Evolutionary conservation across 2,329 filamentous ascomycete species (phyloP), one percentile per base, ranked within the genome.

Genomic region (Dryadomyces sulphureus): DNA sequence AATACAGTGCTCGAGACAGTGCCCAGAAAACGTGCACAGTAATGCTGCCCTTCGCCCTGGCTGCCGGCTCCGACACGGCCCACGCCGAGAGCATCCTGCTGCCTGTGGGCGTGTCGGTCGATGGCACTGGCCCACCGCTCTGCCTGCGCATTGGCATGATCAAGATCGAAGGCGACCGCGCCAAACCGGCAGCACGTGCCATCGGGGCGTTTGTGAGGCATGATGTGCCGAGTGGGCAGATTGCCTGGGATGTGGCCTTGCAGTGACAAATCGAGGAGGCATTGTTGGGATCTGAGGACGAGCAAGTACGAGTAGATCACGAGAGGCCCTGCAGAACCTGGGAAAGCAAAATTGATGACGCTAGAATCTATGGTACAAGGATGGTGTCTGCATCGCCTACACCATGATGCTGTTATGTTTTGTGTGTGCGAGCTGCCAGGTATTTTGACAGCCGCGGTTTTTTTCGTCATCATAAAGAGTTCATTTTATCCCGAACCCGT

Each of bases 111-210:
- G 30, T 54, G 11, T 27, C 27, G 5, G 6, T 20, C 14, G 12
- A 49, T 2, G 21, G 22, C 32, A 22, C 35, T 19, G 20, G 12
- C 19, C n/a, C 24, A 6, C 11, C 25, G 6, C 34, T 14, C 25
- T 54, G 50, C 43, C 35, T 61, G 16, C 56, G 56, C 35, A 49
- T 65, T 21, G 48, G 53, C 5, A 52, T 21, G 7, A 54, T 64
- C 42, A 64, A 62, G 49, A 52, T 64, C 1, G 63, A 65, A 48
- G 61, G 63, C n/a, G 49, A 56, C 9, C 46, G 45, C 35, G 48
- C 51, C n/a, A 60, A 55, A 39, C 49, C 56, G 5, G 56, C 64
- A 5, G 48, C 42, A 7, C 39, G 32, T 11, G 62, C 55, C 3
- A 45, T 64, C 11, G 48, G 43, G 36, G 38, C 49, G 4, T 56